Conservation (phyloP, 305 asterid species). For the Caryopteris hybrid region DNA sequence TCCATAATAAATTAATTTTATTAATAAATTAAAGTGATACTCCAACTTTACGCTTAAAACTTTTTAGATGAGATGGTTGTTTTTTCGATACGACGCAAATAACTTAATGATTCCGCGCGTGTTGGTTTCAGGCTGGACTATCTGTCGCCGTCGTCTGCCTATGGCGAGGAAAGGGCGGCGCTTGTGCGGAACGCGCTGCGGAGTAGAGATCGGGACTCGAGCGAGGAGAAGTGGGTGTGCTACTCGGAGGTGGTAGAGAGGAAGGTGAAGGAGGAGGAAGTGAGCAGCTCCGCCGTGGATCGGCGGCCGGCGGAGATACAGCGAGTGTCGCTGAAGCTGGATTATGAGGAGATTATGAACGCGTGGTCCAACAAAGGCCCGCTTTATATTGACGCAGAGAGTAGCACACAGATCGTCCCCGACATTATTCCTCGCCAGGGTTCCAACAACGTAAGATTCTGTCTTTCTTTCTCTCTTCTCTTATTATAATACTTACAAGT, state of each 20-base stretch:
- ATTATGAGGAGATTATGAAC: constrained; percentile 62
- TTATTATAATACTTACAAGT: not conserved
- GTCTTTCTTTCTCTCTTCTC: not conserved
- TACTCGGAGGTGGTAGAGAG: constrained; percentile 74
- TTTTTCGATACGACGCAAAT: too few relatives aligned
- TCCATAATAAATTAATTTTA: too few relatives aligned
- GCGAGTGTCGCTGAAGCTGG: constrained; percentile 64
- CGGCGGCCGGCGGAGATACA: constrained; percentile 20
- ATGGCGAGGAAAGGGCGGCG: constrained; percentile 45
- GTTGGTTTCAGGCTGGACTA: constrained; percentile 28
- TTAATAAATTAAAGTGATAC: too few relatives aligned
- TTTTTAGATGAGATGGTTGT: not conserved
- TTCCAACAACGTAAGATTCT: constrained; percentile 37
- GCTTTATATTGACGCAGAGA: constrained; percentile 44
- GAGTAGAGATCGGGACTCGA: constrained; percentile 61
- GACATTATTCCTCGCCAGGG: constrained; percentile 44
- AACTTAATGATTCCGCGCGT: too few relatives aligned
- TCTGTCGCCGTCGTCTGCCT: constrained; percentile 44
- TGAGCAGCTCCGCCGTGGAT: constrained; percentile 54
- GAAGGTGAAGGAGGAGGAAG: constrained; percentile 70
- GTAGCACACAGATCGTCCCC: constrained; percentile 51
- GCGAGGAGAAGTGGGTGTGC: constrained; percentile 75
- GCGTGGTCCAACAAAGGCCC: constrained; percentile 76
- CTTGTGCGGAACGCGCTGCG: constrained; percentile 73
- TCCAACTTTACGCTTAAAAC: not conserved